Evolutionary conservation across 805 yeast genomes (phyloP).

Genomic region (Ogataea glucozyma): DNA sequence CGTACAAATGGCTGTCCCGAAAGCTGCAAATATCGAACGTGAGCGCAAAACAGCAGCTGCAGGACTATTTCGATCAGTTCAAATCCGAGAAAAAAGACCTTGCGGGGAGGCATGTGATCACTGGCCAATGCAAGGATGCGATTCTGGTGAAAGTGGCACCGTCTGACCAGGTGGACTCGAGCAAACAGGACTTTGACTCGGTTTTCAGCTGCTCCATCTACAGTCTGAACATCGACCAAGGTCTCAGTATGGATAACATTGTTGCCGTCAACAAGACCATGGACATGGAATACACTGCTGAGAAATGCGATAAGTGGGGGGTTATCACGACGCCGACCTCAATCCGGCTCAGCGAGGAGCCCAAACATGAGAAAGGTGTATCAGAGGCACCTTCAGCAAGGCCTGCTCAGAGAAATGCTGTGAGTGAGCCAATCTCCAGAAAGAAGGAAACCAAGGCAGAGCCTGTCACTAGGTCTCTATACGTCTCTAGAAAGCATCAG

Average conservation of each 20-base stretch:
- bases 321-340: slow-evolving; percentile 24
- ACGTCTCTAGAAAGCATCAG: slow-evolving; percentile 14
- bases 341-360: slow-evolving; percentile 5
- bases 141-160: slow-evolving; percentile 17
- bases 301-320: slow-evolving; percentile 29
- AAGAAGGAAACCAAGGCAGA: slow-evolving; percentile 9
- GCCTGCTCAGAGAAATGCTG: slow-evolving; percentile 22
- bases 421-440: slow-evolving; percentile 18
- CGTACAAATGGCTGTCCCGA: slow-evolving; percentile 28
- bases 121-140: slow-evolving; percentile 19
- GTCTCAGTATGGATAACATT: slow-evolving; percentile 21
- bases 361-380: not conserved
- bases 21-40: slow-evolving; percentile 18
- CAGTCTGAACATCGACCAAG: slow-evolving; percentile 24
- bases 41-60: slow-evolving; percentile 25
- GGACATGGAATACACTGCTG: slow-evolving; percentile 16
- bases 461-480: slow-evolving; percentile 7
- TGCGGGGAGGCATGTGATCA: slow-evolving; percentile 14
- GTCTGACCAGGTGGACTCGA: slow-evolving; percentile 15
- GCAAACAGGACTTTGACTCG: slow-evolving; percentile 18
- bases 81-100: slow-evolving; percentile 17
- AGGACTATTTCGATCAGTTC: slow-evolving; percentile 23
- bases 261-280: slow-evolving; percentile 20
- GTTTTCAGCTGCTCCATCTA: slow-evolving; percentile 24
- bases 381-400: slow-evolving; percentile 7